Percentiles rank a stretch among this genome's conserved stretches.
Evolutionary conservation across 106 monocot genomes (phyloP).

Genomic region (Iris macrosiphon): DNA sequence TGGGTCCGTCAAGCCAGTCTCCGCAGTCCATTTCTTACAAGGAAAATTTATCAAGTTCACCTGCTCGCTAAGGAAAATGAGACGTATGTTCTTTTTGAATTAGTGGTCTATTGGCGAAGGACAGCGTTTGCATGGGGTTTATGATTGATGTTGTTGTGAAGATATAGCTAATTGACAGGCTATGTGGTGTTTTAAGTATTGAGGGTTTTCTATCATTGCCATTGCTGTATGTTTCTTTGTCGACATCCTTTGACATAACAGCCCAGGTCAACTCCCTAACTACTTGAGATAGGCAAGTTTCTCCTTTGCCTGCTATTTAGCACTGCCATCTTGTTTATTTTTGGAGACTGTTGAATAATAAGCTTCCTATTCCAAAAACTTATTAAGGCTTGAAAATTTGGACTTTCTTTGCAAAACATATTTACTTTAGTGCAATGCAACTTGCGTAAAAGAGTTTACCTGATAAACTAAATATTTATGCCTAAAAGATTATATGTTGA

Average conservation of each 20-base stretch:
- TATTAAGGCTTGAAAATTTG: no score
- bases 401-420: no score
- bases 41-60: slow-evolving; percentile 4
- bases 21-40: slow-evolving; percentile 2
- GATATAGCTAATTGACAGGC: background rate
- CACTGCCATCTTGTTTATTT: background rate
- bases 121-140: slow-evolving; percentile 2
- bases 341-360: background rate
- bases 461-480: no score
- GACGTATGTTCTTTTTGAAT: background rate
- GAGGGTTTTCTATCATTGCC: slow-evolving; percentile 4
- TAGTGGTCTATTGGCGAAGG: background rate
- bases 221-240: background rate
- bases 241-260: background rate
- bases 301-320: background rate
- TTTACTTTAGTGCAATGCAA: no score
- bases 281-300: slow-evolving; percentile 6
- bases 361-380: background rate
- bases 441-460: no score
- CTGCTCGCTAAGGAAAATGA: slow-evolving; percentile 13
- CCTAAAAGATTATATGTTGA: no score
- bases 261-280: slow-evolving; percentile 7
- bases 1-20: background rate
- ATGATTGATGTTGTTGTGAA: background rate
- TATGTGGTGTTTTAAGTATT: background rate